Conservation (phyloP, 129 eudicot genomes). For the Pittosporum tobira region DNA sequence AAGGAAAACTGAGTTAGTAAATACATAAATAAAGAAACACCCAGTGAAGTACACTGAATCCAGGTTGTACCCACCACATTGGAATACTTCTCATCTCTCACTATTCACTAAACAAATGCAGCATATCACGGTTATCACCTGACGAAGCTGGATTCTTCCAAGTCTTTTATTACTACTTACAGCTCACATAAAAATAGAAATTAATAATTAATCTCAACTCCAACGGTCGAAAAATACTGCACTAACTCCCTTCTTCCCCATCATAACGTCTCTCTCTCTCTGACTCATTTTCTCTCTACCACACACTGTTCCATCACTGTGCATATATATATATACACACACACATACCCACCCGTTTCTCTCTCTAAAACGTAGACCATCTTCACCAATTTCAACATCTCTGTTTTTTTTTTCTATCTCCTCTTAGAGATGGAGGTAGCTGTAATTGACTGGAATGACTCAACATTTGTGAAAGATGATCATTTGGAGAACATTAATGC, state of each 20-base stretch:
- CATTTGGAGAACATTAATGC: slow-evolving; percentile 62
- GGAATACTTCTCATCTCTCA: too few relatives aligned
- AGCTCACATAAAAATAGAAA: too few relatives aligned
- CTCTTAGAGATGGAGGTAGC: slow-evolving; percentile 48
- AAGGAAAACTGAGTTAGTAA: too few relatives aligned
- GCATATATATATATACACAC: background rate
- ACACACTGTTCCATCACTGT: background rate
- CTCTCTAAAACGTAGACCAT: background rate
- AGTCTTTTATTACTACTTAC: too few relatives aligned
- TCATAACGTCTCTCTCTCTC: background rate
- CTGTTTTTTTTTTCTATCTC: background rate
- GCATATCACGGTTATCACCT: too few relatives aligned
- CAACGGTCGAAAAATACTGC: slow-evolving; percentile 23
- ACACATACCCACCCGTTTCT: background rate
- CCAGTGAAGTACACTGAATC: too few relatives aligned
- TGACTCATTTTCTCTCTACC: background rate
- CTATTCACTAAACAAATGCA: too few relatives aligned
- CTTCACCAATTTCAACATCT: background rate
- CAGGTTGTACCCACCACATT: too few relatives aligned
- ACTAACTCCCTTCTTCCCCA: background rate
- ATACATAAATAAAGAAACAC: too few relatives aligned
- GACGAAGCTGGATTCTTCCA: too few relatives aligned
- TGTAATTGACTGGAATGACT: slow-evolving; percentile 68
- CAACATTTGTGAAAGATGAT: slow-evolving; percentile 54
- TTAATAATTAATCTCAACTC: background rate